Base-by-base conservation (phyloP, 2,329 filamentous ascomycete species). In the Didymella lethalis region DNA sequence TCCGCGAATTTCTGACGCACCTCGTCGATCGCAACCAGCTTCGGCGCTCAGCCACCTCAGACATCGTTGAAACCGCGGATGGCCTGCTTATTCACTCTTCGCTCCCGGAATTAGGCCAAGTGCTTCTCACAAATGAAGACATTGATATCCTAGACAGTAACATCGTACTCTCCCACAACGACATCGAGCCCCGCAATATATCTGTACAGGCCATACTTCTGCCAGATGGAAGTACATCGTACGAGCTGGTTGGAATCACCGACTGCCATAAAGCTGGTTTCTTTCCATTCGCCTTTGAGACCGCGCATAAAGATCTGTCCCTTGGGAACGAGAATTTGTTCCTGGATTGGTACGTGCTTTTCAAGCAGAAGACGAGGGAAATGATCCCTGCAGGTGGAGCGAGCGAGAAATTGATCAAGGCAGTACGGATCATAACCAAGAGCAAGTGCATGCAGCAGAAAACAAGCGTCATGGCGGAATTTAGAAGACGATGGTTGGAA, bases 401-500 rank as follows among this genome's bases (percentile, higher is more conserved):
- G 5, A 49, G 45, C 2, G 49, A 48, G 12, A 58, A 50, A 25
- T 28, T 58, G 4, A 54, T 58, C 6, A 31, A 29, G 5, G 56
- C 56, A 7, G 56, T 54, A 11, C 28, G 49, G 16, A 54, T 58
- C 40, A 58, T 58, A n/a, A 54, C 56, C 1, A 58, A 58, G 45
- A 46, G 31, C 6, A 58, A 58, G 18, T 54, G 49, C 18, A 58
- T 54, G 20, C 56, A 58, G 23, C 56, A 58, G 29, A 58, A 54
- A 32, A 58, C 56, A 1, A 58, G 56, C 14, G 49, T 58, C 1
- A 58, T 58, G 56, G 56, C 56, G 0, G 56, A 58, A 26, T 58
- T 58, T 6, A 28, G 56, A 16, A 49, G 56, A 20, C 16, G 49
- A 10, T 58, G 56, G 56, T 34, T 54, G 1, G 56, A 58, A 7